Conservation (phyloP, 352 stramenopile species). For the Plasmopara muralis region DNA sequence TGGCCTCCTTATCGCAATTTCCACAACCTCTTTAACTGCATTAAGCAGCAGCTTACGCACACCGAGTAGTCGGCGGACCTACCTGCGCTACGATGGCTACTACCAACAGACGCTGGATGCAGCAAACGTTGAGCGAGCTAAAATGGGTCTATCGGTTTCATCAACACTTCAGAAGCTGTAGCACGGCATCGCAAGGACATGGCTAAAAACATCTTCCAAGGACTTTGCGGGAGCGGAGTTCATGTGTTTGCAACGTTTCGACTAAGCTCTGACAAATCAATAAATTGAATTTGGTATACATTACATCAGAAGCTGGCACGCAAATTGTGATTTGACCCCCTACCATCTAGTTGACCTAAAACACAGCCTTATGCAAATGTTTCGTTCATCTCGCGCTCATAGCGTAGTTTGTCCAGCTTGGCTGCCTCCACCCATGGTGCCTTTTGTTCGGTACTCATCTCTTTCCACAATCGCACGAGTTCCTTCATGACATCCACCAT, state of each 20-base stretch:
- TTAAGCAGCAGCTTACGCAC: conserved; percentile 14
- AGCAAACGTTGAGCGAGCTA: conserved; percentile 44
- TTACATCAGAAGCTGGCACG: too few species aligned
- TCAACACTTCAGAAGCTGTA: conserved; percentile 42
- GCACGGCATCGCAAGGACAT: conserved; percentile 35
- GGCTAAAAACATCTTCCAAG: conserved; percentile 43
- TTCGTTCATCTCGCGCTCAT: conserved; percentile 72
- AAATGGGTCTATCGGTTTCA: conserved; percentile 26
- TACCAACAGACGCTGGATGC: conserved; percentile 25
- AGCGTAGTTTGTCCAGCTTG: conserved; percentile 53
- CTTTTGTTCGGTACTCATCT: conserved; percentile 47
- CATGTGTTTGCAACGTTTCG: too few species aligned
- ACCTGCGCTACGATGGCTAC: conserved; percentile 23
- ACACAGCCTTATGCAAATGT: conserved; percentile 22
- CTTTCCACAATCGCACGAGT: conserved; percentile 50
- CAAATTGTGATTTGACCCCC: too few species aligned
- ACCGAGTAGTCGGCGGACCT: conserved; percentile 21
- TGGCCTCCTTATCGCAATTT: conserved; percentile 15
- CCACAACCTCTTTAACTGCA: conserved; percentile 6
- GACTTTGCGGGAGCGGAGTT: conserved; percentile 33
- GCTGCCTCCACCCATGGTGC: conserved; percentile 53
- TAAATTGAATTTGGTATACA: too few species aligned
- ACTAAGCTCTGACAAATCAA: too few species aligned
- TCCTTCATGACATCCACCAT: conserved; percentile 60
- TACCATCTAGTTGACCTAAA: too few species aligned